Evolutionary conservation across 2,329 filamentous ascomycete genomes (phyloP).

Genomic region (Claviceps humidiphila): DNA sequence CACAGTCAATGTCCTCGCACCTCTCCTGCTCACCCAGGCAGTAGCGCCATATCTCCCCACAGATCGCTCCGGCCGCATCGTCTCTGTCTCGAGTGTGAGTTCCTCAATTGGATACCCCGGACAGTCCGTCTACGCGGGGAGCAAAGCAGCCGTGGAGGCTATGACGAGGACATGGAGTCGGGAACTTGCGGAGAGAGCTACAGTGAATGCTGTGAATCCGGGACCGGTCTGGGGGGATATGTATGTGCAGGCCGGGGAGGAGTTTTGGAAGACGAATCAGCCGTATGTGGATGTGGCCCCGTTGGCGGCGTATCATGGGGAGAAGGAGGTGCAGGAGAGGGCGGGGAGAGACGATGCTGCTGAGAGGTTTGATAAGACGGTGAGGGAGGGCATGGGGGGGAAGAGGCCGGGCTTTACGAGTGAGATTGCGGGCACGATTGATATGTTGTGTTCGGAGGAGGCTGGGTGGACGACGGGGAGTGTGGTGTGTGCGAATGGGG

Average conservation of each 20-base stretch:
- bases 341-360: constrained; percentile 20
- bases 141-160: constrained; percentile 45
- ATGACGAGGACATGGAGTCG: constrained; percentile 47
- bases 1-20: constrained; percentile 70
- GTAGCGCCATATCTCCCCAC: constrained; percentile 54
- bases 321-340: constrained; percentile 16
- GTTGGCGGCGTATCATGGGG: constrained; percentile 21
- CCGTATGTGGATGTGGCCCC: constrained; percentile 24
- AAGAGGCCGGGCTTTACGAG: constrained; percentile 21
- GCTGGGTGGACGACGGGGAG: constrained; percentile 57
- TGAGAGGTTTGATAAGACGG: constrained; percentile 19
- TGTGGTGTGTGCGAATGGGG: constrained; percentile 58
- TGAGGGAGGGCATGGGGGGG: constrained; percentile 20
- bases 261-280: constrained; percentile 25
- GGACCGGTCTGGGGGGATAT: constrained; percentile 41
- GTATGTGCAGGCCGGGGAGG: constrained; percentile 27
- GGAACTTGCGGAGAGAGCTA: constrained; percentile 38
- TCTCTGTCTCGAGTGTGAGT: constrained; percentile 43
- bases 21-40: constrained; percentile 64
- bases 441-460: constrained; percentile 56
- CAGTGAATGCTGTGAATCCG: constrained; percentile 45
- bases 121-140: constrained; percentile 44
- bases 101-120: constrained; percentile 39
- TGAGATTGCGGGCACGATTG: constrained; percentile 58
- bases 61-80: constrained; percentile 48